Evolutionary conservation across 129 eudicot species (phyloP).

Genomic region (Silybum marianum): DNA sequence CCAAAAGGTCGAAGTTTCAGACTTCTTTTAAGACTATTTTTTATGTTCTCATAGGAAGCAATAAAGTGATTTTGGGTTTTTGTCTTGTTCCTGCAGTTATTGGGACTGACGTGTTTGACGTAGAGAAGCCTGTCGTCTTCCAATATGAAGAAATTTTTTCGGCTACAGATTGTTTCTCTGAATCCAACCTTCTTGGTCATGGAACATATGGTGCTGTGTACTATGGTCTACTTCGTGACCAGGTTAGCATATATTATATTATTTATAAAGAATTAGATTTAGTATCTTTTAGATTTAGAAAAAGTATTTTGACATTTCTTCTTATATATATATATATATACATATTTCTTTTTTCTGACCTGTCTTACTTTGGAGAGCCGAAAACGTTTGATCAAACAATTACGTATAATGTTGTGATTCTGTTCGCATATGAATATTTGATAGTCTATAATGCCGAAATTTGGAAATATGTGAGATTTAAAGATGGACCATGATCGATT

Average conservation of each 20-base stretch:
- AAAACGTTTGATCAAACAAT: no score
- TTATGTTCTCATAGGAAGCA: not conserved
- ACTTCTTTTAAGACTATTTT: not conserved
- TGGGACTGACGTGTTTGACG: slow-evolving; percentile 77
- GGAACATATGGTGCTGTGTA: slow-evolving; percentile 92
- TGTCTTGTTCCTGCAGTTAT: slow-evolving; percentile 52
- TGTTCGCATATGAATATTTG: no score
- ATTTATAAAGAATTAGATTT: no score
- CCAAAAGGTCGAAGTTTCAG: slow-evolving; percentile 61
- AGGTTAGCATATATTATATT: slow-evolving; percentile 52
- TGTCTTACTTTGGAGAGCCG: no score
- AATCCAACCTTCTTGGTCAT: slow-evolving; percentile 84
- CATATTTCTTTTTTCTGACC: no score
- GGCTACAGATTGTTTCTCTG: slow-evolving; percentile 80
- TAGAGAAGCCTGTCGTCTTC: slow-evolving; percentile 87
- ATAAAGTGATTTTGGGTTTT: slow-evolving; percentile 1
- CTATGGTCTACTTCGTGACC: slow-evolving; percentile 74
- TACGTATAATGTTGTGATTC: no score
- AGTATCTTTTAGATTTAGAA: no score
- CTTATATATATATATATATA: no score
- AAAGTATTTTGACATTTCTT: no score
- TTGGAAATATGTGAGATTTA: no score
- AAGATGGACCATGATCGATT: no score
- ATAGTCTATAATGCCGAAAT: no score
- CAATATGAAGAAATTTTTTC: slow-evolving; percentile 61